These are phyloP conservation scores for Colletotrichum salicis DNA, from an alignment of 2,329 filamentous ascomycete species.

Conservation along the genomic window DNA sequence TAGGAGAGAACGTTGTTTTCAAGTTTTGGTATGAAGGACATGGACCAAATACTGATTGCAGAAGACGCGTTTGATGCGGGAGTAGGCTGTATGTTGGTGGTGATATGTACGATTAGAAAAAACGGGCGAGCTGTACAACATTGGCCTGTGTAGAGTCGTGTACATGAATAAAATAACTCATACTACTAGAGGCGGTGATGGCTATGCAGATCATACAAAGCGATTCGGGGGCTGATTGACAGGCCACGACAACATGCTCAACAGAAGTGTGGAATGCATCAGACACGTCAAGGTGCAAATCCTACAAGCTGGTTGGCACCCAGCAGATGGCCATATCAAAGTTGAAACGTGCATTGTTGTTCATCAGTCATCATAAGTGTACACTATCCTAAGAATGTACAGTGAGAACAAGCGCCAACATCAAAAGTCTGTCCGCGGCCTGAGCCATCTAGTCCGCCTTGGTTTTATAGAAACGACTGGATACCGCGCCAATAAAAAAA, in stretches of 20 bases:
- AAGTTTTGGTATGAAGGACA: too few species aligned
- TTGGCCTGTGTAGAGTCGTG: constrained; percentile 23
- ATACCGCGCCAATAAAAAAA: constrained; percentile 6
- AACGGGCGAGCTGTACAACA: constrained; percentile 24
- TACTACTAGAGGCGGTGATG: neutral
- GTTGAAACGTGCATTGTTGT: neutral
- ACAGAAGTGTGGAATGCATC: neutral
- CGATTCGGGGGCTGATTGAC: neutral
- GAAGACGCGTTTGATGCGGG: neutral
- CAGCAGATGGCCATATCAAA: neutral
- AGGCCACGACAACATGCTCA: neutral
- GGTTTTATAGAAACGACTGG: constrained; percentile 13
- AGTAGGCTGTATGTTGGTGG: neutral
- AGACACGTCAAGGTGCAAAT: too few species aligned
- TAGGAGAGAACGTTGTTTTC: too few species aligned
- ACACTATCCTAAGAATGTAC: constrained; percentile 27
- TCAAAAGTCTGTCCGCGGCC: constrained; percentile 16
- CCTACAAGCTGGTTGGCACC: neutral
- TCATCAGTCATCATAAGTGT: constrained; percentile 27
- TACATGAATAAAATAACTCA: constrained; percentile 17
- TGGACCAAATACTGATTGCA: neutral
- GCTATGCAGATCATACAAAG: neutral
- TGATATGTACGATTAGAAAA: constrained; percentile 25
- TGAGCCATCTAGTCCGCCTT: constrained; percentile 22
- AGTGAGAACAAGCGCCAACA: constrained; percentile 16